Conservation (phyloP, 805 yeast species). For the Pichia nakasei region DNA sequence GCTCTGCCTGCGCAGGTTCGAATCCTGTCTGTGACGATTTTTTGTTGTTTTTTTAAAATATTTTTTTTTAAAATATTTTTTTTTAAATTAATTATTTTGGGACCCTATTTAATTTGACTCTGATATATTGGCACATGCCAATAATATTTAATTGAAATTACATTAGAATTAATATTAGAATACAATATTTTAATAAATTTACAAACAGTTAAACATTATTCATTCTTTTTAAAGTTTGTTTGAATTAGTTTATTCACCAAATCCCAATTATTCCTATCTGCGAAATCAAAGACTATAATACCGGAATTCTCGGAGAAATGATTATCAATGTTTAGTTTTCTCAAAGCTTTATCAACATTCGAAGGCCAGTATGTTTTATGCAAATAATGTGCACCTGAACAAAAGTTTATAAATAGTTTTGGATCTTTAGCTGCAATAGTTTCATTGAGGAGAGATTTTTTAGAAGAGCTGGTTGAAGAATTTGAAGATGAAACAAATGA, state of each 20-base stretch:
- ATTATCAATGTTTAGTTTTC: conserved; percentile 35
- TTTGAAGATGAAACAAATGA: conserved; percentile 6
- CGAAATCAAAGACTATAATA: conserved; percentile 58
- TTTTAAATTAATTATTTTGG: too few relatives aligned
- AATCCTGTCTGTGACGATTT: conserved; percentile 96
- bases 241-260: conserved; percentile 37
- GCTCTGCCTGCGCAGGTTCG: conserved; percentile 98
- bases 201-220: too few relatives aligned
- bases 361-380: conserved; percentile 70
- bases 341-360: conserved; percentile 47
- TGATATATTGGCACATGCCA: too few relatives aligned
- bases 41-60: conserved; percentile 24
- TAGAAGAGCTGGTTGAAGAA: conserved; percentile 1
- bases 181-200: too few relatives aligned
- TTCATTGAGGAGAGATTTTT: too few relatives aligned
- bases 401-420: conserved; percentile 61
- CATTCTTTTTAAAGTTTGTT: background rate
- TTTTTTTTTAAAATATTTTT: background rate
- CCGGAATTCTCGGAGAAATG: conserved; percentile 51
- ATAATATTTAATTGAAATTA: too few relatives aligned
- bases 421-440: too few relatives aligned
- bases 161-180: too few relatives aligned
- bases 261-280: conserved; percentile 54
- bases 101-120: too few relatives aligned
- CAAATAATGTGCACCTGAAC: conserved; percentile 66